Base-by-base conservation (phyloP, 352 stramenopile genomes). In the Globisporangium uncinulatum region DNA sequence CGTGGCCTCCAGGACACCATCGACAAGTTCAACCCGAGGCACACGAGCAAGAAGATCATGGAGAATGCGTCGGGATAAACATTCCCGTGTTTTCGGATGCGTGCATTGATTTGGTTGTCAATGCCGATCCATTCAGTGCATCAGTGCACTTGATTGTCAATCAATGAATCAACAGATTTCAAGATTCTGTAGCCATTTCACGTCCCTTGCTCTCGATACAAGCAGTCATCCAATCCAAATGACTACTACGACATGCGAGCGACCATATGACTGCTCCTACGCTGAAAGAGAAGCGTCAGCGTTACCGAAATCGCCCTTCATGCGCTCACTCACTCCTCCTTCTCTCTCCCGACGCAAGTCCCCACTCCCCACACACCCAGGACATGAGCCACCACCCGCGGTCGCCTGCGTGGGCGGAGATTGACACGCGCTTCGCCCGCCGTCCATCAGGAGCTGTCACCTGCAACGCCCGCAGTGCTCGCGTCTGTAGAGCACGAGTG, bases 391-490 rank as follows among this genome's bases (percentile, higher is more conserved):
- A 83, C 59, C 73, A 87, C 67, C 70, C 89, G 42, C 76, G 70
- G 3, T 73, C 71, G 10, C 61, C 70, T 4, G 71, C 69, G 56
- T 89, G 79, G 77, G 71, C 75, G 15, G 63, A 67, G 49, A 87
- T 87, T 55, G 85, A 88, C 68, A 73, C 71, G 56, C 70, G 67
- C 17, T 73, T 87, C 58, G 67, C 87, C 34, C 67, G 19, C 78
- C 83, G 39, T 73, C 76, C 6, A 72, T 92, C 63, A 89, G 63
- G 80, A 66, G 52, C 58, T 74, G 20, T 85, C 72, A 45, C 79
- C 74, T 13, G 59, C 67, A 14, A 70, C 81, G 42, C 62, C 62
- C 19, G 60, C 63, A 10, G 70, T 76, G 29, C 56, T 86, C 34
- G 46, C 69, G 45, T 62, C 71, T 24, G 66, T 90, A 29, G 54